Evolutionary conservation across 169 alveolate species (phyloP), one percentile per base, ranked within the genome.

Genomic region (Babesia bovis): DNA sequence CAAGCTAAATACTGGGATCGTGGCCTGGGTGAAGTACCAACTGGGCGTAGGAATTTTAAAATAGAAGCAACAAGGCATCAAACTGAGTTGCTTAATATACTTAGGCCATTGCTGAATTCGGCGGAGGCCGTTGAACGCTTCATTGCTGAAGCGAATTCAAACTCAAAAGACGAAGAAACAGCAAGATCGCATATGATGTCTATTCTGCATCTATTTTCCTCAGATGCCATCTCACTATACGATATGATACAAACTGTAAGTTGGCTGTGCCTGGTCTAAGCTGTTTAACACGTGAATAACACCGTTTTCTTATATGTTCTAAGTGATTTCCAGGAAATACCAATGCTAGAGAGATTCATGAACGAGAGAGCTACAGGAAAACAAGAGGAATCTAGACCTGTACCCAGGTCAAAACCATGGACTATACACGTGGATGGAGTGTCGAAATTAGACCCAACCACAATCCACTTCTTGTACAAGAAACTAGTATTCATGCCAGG

Each of bases 401-500:
- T 19, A 2, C 12, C 66, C 4, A 12, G 7, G 49, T 13, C 50
- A 0, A 78, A 78, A 38, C 86, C 86, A 4, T 78, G 86, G 86
- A 49, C 65, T 40, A 28, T 78, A 3, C 66, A 40, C 19, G 66
- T 78, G 1, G 86, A 68, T 65, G 63, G 32, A 21, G 53, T 50
- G 17, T 44, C 86, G 13, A 66, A 78, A 68, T 49, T 78, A 40
- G 86, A 78, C 59, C 82, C 74, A 4, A 32, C 86, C 5, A 49
- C 65, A 59, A 70, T 52, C 13, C 86, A 69, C 30, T 36, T 61
- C n/a, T 51, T 78, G 30, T 78, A 78, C 67, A 68, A 58, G 33
- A 21, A 35, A 21, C 70, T 81, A 56, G 72, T 81, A 0, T 81
- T 81, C 66, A 52, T 71, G 7, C 88, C 88, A 1, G 84, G 88